phyloP scores from a whole-genome alignment of 2,329 filamentous ascomycete species.

The Nemania abortiva region DNA sequence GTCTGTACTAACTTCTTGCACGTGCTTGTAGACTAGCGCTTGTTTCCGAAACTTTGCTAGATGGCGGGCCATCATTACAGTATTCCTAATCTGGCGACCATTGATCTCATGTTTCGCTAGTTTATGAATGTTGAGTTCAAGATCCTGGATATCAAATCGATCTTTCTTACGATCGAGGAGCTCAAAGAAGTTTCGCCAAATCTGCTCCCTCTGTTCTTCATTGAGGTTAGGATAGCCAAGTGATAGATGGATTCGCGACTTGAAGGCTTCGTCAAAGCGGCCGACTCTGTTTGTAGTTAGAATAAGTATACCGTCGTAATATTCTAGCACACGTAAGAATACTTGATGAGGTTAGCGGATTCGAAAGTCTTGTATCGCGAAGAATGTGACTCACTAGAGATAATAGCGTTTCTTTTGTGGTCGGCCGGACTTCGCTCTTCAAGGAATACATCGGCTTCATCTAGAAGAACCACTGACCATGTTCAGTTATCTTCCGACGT shows the following conservation, averaged over 20 bases:
- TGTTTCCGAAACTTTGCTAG: constrained; percentile 5
- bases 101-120: constrained; percentile 1
- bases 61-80: constrained; percentile 5
- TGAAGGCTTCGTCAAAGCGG: constrained; percentile 45
- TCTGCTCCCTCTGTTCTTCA: not conserved
- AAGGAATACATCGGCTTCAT: constrained; percentile 23
- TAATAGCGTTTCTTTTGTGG: constrained; percentile 38
- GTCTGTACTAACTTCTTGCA: too few relatives aligned
- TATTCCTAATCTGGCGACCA: constrained; percentile 6
- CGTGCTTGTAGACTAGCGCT: not conserved
- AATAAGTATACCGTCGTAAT: constrained; percentile 58
- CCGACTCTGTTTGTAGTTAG: constrained; percentile 55
- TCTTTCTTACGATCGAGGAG: not conserved
- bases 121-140: not conserved
- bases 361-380: too few relatives aligned
- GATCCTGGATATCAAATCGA: not conserved
- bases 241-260: constrained; percentile 42
- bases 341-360: constrained; percentile 30
- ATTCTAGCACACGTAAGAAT: constrained; percentile 56
- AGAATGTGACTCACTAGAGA: too few relatives aligned
- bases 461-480: constrained; percentile 31
- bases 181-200: constrained; percentile 4
- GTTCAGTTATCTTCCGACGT: too few relatives aligned
- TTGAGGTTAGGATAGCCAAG: constrained; percentile 40
- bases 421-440: constrained; percentile 39